These are phyloP conservation scores for Phialophora expanda DNA, from an alignment of 2,329 filamentous ascomycete genomes.

Conservation along the genomic window DNA sequence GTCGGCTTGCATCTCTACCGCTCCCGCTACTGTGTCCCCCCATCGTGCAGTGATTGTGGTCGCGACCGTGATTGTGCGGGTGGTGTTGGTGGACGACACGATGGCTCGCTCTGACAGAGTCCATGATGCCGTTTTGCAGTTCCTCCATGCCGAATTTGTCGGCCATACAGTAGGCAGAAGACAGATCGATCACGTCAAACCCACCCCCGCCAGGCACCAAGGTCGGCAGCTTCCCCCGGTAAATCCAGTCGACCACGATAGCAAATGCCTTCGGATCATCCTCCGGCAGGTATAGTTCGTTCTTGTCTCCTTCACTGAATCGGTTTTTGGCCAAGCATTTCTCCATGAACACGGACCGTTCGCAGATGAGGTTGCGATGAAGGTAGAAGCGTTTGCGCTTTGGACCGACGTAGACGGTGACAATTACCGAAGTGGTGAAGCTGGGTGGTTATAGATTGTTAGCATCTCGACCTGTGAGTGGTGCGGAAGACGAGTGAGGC, in stretches of 20 bases:
- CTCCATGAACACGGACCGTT: conserved; percentile 56
- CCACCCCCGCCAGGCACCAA: conserved; percentile 2
- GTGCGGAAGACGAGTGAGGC: background rate
- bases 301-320: conserved; percentile 55
- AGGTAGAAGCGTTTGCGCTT: conserved; percentile 40
- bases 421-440: conserved; percentile 40
- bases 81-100: conserved; percentile 5
- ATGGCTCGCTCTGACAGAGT: conserved; percentile 25
- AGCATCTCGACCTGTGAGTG: background rate
- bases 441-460: conserved; percentile 9
- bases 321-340: conserved; percentile 54
- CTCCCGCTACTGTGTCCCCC: conserved; percentile 6
- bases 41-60: conserved; percentile 1
- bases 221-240: conserved; percentile 29
- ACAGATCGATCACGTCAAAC: conserved; percentile 28
- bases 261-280: conserved; percentile 60
- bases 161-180: conserved; percentile 33
- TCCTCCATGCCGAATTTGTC: conserved; percentile 37
- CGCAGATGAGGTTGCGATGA: conserved; percentile 46
- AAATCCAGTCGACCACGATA: conserved; percentile 52
- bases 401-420: conserved; percentile 58
- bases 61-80: background rate
- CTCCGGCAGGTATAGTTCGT: conserved; percentile 57
- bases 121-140: conserved; percentile 35
- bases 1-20: conserved; percentile 9